These are phyloP conservation scores for Acarospora socialis DNA, from an alignment of 2,329 filamentous ascomycete species.

Conservation along the genomic window DNA sequence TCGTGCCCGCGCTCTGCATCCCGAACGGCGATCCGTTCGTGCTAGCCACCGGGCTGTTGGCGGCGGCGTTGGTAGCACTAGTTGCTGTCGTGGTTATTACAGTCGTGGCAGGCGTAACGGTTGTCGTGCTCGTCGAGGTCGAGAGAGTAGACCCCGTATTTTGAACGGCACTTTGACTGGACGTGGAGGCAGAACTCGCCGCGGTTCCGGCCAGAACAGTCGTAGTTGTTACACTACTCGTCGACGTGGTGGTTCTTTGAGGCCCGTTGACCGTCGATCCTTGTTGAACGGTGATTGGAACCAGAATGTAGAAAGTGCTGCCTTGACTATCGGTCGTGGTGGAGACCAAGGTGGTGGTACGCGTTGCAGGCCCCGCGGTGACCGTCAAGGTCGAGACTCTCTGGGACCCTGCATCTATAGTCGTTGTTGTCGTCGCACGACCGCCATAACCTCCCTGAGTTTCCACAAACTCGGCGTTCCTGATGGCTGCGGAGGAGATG, in stretches of 20 bases:
- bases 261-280: not conserved
- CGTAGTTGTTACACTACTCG: not conserved
- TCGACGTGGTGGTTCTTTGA: not conserved
- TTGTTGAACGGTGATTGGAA: too few relatives aligned
- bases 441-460: not conserved
- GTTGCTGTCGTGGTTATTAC: not conserved
- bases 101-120: not conserved
- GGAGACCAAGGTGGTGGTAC: not conserved
- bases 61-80: not conserved
- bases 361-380: not conserved
- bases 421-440: not conserved
- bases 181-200: not conserved
- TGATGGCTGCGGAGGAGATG: not conserved
- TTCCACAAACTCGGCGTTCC: not conserved
- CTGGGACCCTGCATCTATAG: not conserved
- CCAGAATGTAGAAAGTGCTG: too few relatives aligned
- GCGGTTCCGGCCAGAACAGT: not conserved
- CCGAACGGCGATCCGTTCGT: not conserved
- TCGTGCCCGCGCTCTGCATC: not conserved
- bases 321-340: not conserved
- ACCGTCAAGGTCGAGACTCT: not conserved
- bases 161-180: not conserved
- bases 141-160: not conserved
- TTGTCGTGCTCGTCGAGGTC: not conserved
- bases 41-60: not conserved